phyloP scores from a whole-genome alignment of 176 grass and related monocot species.

The Thinopyrum elongatum region DNA sequence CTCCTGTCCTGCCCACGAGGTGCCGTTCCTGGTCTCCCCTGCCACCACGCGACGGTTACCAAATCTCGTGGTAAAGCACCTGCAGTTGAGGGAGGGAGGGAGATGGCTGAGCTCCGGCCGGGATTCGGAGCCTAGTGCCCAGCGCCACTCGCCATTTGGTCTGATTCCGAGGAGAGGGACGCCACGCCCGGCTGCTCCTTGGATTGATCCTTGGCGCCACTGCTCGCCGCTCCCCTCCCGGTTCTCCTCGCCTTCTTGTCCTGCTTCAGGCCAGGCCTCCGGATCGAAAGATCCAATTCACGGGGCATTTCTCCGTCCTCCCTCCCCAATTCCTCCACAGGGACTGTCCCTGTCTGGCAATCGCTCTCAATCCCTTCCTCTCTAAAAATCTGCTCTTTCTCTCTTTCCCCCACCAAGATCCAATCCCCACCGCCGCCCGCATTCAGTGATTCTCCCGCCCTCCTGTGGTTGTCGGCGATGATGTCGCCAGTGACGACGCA shows the following conservation, averaged over 20 bases:
- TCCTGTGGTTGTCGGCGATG: conserved; percentile 32
- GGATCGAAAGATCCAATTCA: conserved; percentile 48
- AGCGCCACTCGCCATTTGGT: conserved; percentile 25
- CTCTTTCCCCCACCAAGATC: conserved; percentile 23
- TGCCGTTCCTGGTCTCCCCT: neutral
- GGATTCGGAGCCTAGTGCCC: conserved; percentile 22
- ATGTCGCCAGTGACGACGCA: conserved; percentile 37
- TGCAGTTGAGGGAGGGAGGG: neutral
- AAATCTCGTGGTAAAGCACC: neutral
- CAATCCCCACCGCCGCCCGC: conserved; percentile 14
- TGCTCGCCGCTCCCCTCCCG: neutral
- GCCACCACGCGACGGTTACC: neutral
- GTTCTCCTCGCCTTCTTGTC: neutral
- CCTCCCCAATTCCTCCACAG: conserved; percentile 5
- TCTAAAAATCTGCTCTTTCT: conserved; percentile 19
- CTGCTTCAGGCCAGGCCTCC: neutral
- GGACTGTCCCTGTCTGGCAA: conserved; percentile 38
- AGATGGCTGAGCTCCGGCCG: neutral
- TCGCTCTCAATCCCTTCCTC: conserved; percentile 24
- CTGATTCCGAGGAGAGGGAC: neutral
- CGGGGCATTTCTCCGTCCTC: neutral
- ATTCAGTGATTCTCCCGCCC: neutral
- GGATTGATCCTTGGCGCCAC: neutral
- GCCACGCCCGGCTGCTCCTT: neutral
- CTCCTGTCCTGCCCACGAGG: neutral